Evolutionary conservation across 352 stramenopile genomes (phyloP), one percentile per base, ranked within the genome.

Genomic region (Thalassiosira sp.): DNA sequence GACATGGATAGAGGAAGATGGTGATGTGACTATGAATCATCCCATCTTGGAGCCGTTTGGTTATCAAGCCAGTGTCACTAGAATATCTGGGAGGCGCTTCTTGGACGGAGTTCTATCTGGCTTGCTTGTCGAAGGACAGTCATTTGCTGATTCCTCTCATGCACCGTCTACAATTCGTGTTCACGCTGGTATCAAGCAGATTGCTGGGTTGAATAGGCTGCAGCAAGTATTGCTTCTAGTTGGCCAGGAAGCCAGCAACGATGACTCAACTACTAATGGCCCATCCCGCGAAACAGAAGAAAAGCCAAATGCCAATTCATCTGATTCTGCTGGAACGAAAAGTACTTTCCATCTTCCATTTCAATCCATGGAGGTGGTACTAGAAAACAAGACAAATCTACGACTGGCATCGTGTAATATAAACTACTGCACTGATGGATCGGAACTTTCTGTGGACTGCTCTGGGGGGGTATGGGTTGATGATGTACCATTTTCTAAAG

Each of bases 41-140:
- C 10, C 58, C 15, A 54, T 67, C 5, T 57, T 67, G 24, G 58
- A 53, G 16, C 35, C 35, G 16, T 67, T 67, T 67, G 40, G 24
- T 3, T 67, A 67, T n/a, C 22, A 53, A 42, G 58, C 58, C 16
- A 45, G 16, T 57, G 58, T 67, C 10, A 67, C 42, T 40, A 53
- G 58, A 53, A 56, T 54, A 13, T 53, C 31, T 43, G 58, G 58
- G 22, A 22, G 37, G 28, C 58, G 58, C 22, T 67, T 67, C 58
- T 35, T 65, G n/a, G 58, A 57, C 40, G 58, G 58, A n/a, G 57
- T 67, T 25, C 42, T 37, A 67, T 67, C 58, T n/a, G 58, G 58
- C 3, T 28, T 67, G 13, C 40, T 45, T n/a, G 42, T 67, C 1
- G 45, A 53, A 18, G 58, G 58, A 18, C 45, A 46, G n/a, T 25